Conservation (phyloP, 1,139 yeast genomes). For the Eremothecium coryli region DNA sequence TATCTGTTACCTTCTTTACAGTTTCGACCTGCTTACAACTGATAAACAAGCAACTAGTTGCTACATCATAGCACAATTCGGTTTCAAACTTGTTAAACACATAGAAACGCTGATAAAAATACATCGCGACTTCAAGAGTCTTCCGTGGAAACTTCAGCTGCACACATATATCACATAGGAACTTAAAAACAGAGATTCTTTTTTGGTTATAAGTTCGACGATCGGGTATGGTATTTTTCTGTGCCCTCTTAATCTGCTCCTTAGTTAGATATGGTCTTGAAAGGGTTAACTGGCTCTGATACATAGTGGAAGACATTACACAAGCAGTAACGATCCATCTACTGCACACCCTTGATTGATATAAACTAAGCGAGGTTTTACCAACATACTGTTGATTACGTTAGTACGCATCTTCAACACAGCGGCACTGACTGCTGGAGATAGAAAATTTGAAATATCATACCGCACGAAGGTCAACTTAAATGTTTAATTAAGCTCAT, state of each 20-base stretch:
- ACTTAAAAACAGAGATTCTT: slow-evolving; percentile 47
- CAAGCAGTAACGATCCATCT: not conserved
- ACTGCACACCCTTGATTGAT: too few species aligned
- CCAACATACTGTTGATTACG: too few species aligned
- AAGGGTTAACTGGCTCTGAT: slow-evolving; percentile 30
- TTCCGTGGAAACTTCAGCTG: slow-evolving; percentile 56
- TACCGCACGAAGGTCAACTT: too few species aligned
- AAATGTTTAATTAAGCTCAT: too few species aligned
- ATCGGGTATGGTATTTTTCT: slow-evolving; percentile 45
- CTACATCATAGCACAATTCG: slow-evolving; percentile 42
- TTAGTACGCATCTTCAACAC: too few species aligned
- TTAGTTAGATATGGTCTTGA: slow-evolving; percentile 59
- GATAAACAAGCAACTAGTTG: slow-evolving; percentile 64
- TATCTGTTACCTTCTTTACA: slow-evolving; percentile 64
- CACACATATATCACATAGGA: slow-evolving; percentile 44
- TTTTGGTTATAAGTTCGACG: slow-evolving; percentile 40
- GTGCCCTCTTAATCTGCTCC: slow-evolving; percentile 46
- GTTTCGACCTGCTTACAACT: slow-evolving; percentile 86
- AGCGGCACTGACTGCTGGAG: too few species aligned
- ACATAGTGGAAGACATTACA: slow-evolving; percentile 2
- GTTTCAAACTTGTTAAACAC: slow-evolving; percentile 52
- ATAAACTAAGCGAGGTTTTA: too few species aligned
- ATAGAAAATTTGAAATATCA: too few species aligned
- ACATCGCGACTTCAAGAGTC: slow-evolving; percentile 59
- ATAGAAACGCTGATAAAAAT: slow-evolving; percentile 63